Evolutionary conservation across 106 monocot species (phyloP), one percentile per base, ranked within the genome.

Genomic region (Dendrobium nobile): DNA sequence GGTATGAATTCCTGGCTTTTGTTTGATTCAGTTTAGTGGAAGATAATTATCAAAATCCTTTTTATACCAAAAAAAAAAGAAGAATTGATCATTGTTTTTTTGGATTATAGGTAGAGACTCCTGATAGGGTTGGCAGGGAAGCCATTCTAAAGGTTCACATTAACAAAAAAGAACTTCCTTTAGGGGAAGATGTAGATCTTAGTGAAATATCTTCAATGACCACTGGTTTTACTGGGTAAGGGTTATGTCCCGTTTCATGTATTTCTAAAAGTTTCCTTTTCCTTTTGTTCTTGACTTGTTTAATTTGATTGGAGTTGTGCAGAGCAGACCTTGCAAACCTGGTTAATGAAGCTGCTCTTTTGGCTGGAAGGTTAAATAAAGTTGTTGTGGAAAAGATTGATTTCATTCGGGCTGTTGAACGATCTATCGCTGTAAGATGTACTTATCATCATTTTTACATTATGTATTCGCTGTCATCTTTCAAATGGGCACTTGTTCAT

Each of bases 251-350:
- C 40, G 18, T 75, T 61, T 58, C 67, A 33, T 76, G 7, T 61
- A 7, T 59, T 64, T 72, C 22, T 54, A 72, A 41, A 17, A 55
- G 20, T 43, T 31, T 43, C 4, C 37, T 80, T 75, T 80, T 75
- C 41, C 16, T 43, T 80, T 40, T 48, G 41, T 85, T 76, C 27
- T 83, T 85, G 78, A 83, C 42, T 56, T 20, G 59, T 78, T 74
- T 41, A 9, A n/a, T 86, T 79, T 44, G 17, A 86, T 83, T 73
- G 74, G 81, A 54, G 37, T 75, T 82, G 27, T 93, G 82, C 98
- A 99, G 98, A 80, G 98, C 98, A 88, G 98, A 99, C 86, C 83
- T 99, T 73, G 98, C 95, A 82, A 99, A 99, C 89, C 84, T 99
- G 83, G 98, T 99, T 77, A 99, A 99, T 87, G 98, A 99, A 84